Base-by-base conservation (phyloP, 139 green algal species). In the Tetradesmus lagerheimii region DNA sequence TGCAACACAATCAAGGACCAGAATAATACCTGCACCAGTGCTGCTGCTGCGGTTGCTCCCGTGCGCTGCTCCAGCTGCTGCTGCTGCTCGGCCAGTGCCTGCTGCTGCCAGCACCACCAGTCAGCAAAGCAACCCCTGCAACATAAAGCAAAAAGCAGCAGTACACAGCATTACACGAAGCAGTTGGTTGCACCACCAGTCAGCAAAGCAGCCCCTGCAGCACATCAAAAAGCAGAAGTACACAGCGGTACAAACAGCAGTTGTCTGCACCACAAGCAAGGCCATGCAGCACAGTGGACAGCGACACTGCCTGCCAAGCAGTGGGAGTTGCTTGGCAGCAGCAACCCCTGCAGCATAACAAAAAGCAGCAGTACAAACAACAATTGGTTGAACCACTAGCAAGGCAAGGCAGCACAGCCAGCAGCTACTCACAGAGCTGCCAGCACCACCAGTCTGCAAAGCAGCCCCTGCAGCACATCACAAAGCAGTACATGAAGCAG, bases 71-170 rank as follows among this genome's bases (percentile, higher is more conserved):
- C 76, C 35, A 82, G 76, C 2, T 45, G 35, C 76, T 47, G 35
- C 37, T 82, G 76, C 37, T 82, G 76, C 35, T 45, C 37, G 16
- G 9, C n/a, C 2, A 37, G 27, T 0, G 76, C 76, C 20, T 45
- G 37, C 76, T 82, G 76, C 76, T 82, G 76, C 76, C 76, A 82
- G 76, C 76, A 82, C 76, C 76, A 82, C 76, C 76, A 82, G 76
- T 29, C 76, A 3, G 35, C 76, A 82, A 82, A 82, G 76, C 76
- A 82, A 4, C 23, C 16, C 35, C 76, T 82, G 76, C 76, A 80
- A n/a, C n/a, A n/a, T n/a, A n/a, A n/a, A n/a, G n/a, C 14, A 29
- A 41, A 11, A 41, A 31, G 23, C 23, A 31, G 64, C 64, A 75
- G 64, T 27, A 16, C 64, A 31, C 64, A 75, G 14, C 64, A n/a